These are phyloP conservation scores for Sedum album DNA, from an alignment of 164 flowering plant genomes.

Conservation along the genomic window DNA sequence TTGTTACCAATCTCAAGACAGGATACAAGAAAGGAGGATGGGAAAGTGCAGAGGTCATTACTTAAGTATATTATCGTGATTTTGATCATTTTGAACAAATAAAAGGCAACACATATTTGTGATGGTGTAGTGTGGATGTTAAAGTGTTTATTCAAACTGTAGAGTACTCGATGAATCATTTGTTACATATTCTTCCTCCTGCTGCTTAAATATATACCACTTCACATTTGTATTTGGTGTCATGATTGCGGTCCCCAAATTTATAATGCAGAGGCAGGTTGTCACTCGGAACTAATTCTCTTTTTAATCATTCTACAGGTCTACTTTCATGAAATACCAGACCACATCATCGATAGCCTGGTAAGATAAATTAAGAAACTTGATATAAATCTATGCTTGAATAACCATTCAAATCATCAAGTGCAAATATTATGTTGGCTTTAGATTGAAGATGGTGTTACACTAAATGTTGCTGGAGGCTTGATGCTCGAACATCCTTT, in stretches of 20 bases:
- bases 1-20: slow-evolving; percentile 31
- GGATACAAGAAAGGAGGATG: slow-evolving; percentile 36
- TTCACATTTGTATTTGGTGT: background rate
- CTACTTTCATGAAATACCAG: slow-evolving; percentile 42
- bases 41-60: slow-evolving; percentile 39
- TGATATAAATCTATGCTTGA: background rate
- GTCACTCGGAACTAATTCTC: background rate
- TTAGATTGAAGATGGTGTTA: slow-evolving; percentile 67
- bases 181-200: background rate
- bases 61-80: background rate
- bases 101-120: too few relatives aligned
- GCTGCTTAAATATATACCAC: too few relatives aligned
- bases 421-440: background rate
- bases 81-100: background rate
- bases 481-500: slow-evolving; percentile 79
- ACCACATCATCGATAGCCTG: slow-evolving; percentile 32
- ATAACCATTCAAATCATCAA: background rate
- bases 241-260: background rate
- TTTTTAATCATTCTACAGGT: slow-evolving; percentile 21
- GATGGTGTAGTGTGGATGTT: background rate
- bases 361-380: slow-evolving; percentile 18
- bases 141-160: background rate
- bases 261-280: background rate
- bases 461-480: slow-evolving; percentile 81
- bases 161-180: background rate